phyloP scores from a whole-genome alignment of 108 stramenopile genomes.

The Stephanodiscus minutulus region DNA sequence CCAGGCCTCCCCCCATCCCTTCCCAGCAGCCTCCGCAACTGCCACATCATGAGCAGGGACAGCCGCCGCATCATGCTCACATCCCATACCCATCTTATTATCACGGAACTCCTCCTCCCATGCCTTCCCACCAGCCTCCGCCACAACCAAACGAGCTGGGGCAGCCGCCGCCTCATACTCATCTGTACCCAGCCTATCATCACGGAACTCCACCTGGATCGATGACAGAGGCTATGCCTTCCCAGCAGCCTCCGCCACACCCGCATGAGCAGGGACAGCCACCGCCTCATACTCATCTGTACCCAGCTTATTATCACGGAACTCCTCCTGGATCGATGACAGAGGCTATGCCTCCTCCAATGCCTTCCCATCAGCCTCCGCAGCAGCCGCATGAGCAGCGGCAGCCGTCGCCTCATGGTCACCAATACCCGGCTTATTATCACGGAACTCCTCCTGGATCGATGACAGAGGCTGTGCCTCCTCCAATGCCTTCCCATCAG shows the following conservation, averaged over 20 bases:
- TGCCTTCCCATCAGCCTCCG: conserved; percentile 6
- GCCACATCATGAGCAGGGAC: not conserved
- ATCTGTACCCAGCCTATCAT: not conserved
- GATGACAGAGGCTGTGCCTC: conserved; percentile 6
- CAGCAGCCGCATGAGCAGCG: not conserved
- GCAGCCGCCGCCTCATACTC: not conserved
- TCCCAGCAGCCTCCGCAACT: not conserved
- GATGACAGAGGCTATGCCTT: not conserved
- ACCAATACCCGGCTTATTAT: not conserved
- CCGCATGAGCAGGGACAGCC: too few relatives aligned
- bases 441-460: conserved; percentile 19
- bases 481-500: conserved; percentile 10
- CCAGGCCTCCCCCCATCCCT: not conserved
- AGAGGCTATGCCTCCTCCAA: not conserved
- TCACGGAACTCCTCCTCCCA: not conserved
- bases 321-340: conserved; percentile 20
- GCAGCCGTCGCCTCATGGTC: not conserved
- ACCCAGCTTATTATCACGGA: not conserved
- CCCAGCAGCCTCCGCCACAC: not conserved
- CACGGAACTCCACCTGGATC: not conserved
- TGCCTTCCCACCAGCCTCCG: not conserved
- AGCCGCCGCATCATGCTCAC: not conserved
- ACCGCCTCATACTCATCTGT: not conserved
- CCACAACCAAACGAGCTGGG: not conserved
- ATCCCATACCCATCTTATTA: not conserved